These are phyloP conservation scores for Podaxis rugospora DNA, from an alignment of 768 basidiomycete genomes.

Conservation along the genomic window DNA sequence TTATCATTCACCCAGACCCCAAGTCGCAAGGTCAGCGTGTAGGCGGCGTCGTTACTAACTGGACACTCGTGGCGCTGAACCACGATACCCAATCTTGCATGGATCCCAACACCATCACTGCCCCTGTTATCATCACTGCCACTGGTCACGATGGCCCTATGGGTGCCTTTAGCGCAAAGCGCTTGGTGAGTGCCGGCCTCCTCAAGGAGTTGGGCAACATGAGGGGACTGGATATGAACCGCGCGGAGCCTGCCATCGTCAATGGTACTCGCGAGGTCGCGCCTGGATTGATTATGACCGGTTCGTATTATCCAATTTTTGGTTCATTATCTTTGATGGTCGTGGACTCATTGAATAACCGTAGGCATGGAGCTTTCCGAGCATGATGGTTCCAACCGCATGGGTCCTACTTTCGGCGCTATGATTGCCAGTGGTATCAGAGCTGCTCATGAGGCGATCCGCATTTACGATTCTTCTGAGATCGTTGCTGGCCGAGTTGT, in stretches of 20 bases:
- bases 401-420: conserved; percentile 76
- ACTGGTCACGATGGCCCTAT: conserved; percentile 78
- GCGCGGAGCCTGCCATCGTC: conserved; percentile 78
- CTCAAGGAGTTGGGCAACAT: conserved; percentile 74
- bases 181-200: conserved; percentile 71
- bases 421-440: conserved; percentile 78
- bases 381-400: conserved; percentile 74
- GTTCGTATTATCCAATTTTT: conserved; percentile 29
- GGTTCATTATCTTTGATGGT: neutral
- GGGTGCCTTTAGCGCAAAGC: conserved; percentile 80
- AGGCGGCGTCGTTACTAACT: conserved; percentile 47
- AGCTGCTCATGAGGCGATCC: conserved; percentile 62
- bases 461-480: conserved; percentile 42
- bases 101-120: conserved; percentile 82
- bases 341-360: conserved; percentile 5
- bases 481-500: conserved; percentile 55
- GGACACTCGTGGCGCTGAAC: conserved; percentile 49
- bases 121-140: conserved; percentile 66
- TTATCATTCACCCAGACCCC: conserved; percentile 64
- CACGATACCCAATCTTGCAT: conserved; percentile 78
- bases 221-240: conserved; percentile 77
- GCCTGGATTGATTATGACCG: conserved; percentile 72
- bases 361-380: conserved; percentile 80
- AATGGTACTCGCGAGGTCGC: conserved; percentile 73
- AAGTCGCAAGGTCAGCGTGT: conserved; percentile 34